Base-by-base conservation (phyloP, 805 yeast species). In the Metschnikowia lochheadii region DNA sequence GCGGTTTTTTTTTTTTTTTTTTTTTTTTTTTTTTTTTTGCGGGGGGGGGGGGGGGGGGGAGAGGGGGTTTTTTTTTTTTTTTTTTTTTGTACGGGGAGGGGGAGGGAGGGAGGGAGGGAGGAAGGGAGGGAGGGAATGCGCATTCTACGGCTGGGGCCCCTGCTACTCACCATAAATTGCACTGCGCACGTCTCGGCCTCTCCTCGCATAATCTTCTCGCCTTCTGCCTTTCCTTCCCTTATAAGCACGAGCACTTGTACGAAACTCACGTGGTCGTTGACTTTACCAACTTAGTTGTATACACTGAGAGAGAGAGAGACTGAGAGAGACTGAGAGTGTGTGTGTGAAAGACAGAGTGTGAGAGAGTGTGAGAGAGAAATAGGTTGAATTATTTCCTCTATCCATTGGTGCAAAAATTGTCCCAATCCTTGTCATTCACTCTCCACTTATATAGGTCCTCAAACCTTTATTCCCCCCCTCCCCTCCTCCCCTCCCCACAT, bases 201-300 rank as follows among this genome's bases (percentile, higher is more conserved):
- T 13, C 26, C 46, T 15, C 35, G 46, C 46, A 46, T 31, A 40
- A 23, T 46, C 39, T 42, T 42, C 38, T 42, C 45, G n/a, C 38
- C 38, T 26, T 20, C 45, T 32, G 18, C 26, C 10, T 5, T 8
- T 21, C 6, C 18, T 21, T 14, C 21, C 23, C 23, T 21, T 8
- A 4, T 13, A 15, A n/a, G 36, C 44, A 41, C 44, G 36, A 26
- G 23, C 29, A 26, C 35, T 8, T 26, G 11, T 31, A 41, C 35
- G 7, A 13, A 13, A 31, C 10, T 11, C 6, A 11, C 8, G 15
- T 29, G 20, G 34, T 31, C 6, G 20, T 17, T 14, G 8, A 18
- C 6, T n/a, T 6, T n/a, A 17, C 18, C 29, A 8, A 10, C 36
- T 5, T 2, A 7, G 5, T 13, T 18, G 6, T 5, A 14, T 38